These are phyloP conservation scores for Botrytis squamosa DNA, from an alignment of 2,329 filamentous ascomycete genomes.

Conservation along the genomic window DNA sequence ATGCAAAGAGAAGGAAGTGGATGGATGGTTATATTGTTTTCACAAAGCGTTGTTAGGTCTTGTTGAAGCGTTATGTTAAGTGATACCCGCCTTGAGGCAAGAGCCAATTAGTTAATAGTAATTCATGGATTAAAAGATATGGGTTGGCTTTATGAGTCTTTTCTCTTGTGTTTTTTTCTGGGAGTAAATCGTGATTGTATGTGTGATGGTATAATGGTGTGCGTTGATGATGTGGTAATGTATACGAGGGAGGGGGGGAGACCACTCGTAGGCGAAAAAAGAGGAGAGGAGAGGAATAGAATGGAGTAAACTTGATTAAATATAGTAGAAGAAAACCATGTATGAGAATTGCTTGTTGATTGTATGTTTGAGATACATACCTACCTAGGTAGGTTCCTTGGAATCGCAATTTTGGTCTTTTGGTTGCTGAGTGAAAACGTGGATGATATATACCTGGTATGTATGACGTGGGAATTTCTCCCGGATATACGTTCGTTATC, in stretches of 20 bases:
- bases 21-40: not conserved
- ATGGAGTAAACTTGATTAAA: not conserved
- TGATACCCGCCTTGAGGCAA: slow-evolving; percentile 19
- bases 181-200: not conserved
- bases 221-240: too few species aligned
- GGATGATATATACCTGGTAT: too few species aligned
- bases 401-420: too few species aligned
- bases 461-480: too few species aligned
- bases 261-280: not conserved
- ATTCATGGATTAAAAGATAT: not conserved
- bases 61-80: slow-evolving; percentile 8
- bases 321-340: not conserved
- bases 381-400: too few species aligned
- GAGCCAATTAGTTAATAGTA: slow-evolving; percentile 14
- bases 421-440: too few species aligned
- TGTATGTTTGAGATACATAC: too few species aligned
- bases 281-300: too few species aligned
- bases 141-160: not conserved
- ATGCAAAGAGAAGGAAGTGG: not conserved
- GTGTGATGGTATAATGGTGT: not conserved
- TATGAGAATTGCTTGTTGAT: too few species aligned
- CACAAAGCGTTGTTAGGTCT: not conserved
- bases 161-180: not conserved
- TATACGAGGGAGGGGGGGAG: not conserved
- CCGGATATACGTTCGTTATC: not conserved